phyloP scores from a whole-genome alignment of 495 filamentous ascomycete species.

The Aspergillus sclerotiicarbonarius region DNA sequence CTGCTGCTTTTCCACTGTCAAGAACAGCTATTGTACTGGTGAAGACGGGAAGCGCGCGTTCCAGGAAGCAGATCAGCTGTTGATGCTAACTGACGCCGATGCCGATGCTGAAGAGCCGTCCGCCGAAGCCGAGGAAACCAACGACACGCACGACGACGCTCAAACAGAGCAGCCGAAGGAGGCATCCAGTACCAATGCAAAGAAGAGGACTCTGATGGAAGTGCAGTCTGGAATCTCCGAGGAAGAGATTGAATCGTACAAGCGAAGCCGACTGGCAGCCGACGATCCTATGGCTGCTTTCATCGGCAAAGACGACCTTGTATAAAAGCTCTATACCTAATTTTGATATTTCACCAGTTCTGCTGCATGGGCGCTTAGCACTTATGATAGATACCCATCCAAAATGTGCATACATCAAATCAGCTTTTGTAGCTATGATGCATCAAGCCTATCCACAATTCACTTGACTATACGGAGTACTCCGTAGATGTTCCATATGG shows the following conservation, averaged over 20 bases:
- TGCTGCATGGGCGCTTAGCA: slow-evolving; percentile 2
- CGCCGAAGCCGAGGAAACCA: slow-evolving; percentile 17
- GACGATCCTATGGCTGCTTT: slow-evolving; percentile 86
- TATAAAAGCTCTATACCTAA: slow-evolving; percentile 19
- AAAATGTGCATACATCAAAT: slow-evolving; percentile 1
- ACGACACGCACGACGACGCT: slow-evolving; percentile 25
- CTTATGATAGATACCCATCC: slow-evolving; percentile 11
- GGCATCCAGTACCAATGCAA: slow-evolving; percentile 31
- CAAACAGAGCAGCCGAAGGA: slow-evolving; percentile 31
- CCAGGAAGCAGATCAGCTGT: slow-evolving; percentile 61
- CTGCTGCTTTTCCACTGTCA: slow-evolving; percentile 88
- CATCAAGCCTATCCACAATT: not conserved
- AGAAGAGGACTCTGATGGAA: slow-evolving; percentile 72
- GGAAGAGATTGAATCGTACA: slow-evolving; percentile 80
- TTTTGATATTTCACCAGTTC: slow-evolving; percentile 13
- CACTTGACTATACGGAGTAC: not conserved
- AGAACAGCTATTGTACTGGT: slow-evolving; percentile 97
- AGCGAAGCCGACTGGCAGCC: slow-evolving; percentile 62
- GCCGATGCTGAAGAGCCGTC: slow-evolving; percentile 25
- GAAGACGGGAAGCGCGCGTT: slow-evolving; percentile 75
- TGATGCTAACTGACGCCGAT: slow-evolving; percentile 42
- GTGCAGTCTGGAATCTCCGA: slow-evolving; percentile 71
- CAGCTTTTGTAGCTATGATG: not conserved
- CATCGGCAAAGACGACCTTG: slow-evolving; percentile 55
- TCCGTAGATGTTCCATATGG: not conserved